Conservation (phyloP, 1,139 yeast species). For the Hansenula anomala region DNA sequence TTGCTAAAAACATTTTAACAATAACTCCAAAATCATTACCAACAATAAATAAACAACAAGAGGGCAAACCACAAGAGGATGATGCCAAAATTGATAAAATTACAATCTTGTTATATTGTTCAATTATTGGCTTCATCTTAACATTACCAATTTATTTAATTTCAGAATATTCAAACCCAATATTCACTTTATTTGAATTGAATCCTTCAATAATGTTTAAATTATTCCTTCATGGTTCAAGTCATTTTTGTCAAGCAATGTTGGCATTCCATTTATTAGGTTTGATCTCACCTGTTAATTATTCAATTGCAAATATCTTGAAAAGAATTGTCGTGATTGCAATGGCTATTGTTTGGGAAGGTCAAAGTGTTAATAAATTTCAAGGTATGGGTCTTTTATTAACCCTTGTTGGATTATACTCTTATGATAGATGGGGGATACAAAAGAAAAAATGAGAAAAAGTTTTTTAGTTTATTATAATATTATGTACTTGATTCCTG, state of each 20-base stretch:
- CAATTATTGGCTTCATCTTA: conserved; percentile 69
- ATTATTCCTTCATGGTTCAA: conserved; percentile 60
- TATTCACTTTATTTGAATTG: conserved; percentile 33
- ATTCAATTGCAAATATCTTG: conserved; percentile 84
- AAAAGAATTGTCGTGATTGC: conserved; percentile 83
- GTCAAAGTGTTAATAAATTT: conserved; percentile 43
- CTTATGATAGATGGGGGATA: conserved; percentile 75
- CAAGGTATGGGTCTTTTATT: conserved; percentile 70
- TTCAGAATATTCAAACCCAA: conserved; percentile 45
- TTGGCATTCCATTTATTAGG: conserved; percentile 90
- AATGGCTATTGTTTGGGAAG: conserved; percentile 77
- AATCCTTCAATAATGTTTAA: conserved; percentile 28
- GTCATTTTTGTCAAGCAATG: conserved; percentile 82
- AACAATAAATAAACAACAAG: not conserved
- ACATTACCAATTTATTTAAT: conserved; percentile 76
- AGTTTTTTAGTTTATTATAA: not conserved
- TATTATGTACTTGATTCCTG: not conserved
- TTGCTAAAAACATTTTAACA: conserved; percentile 79
- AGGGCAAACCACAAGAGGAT: conserved; percentile 16
- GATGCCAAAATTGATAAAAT: conserved; percentile 60
- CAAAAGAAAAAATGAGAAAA: conserved; percentile 8
- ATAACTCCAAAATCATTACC: conserved; percentile 29
- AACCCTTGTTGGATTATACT: conserved; percentile 61
- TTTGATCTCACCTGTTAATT: conserved; percentile 78
- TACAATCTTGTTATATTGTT: conserved; percentile 79